Base-by-base conservation (phyloP, 2,329 filamentous ascomycete species). In the Madurella mycetomatis region DNA sequence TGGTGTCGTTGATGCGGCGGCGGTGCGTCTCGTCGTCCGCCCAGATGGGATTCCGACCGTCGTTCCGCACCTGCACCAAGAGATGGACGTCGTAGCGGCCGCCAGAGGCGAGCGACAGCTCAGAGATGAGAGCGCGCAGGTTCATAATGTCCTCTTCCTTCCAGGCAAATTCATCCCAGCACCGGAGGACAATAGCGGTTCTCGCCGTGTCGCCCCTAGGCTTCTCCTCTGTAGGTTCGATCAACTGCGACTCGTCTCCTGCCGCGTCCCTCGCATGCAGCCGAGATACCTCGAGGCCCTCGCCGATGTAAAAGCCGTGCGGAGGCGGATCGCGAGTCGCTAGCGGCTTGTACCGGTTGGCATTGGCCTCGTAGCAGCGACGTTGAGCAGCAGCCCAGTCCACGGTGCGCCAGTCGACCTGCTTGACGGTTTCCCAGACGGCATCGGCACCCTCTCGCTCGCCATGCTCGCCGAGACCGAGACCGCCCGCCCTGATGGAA, bases 21-120 rank as follows among this genome's bases (percentile, higher is more conserved):
- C 80, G 76, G 74, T 86, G 96, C 47, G 77, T 78, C 45, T 83
- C 81, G 49, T 84, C 76, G 61, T 90, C 86, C 1, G 88, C 87
- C 86, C 88, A 94, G 64, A 95, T 84, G 9, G 88, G 87, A 58
- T 91, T 75, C 57, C 76, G 79, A 52, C 83, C 81, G 64, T 95
- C 87, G 58, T 86, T 79, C 70, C 89, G 91, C 64, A 95, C 85
- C 69, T 96, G 90, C 9, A 95, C 83, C 2, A 96, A 79, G 17
- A 96, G 79, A 66, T 95, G 88, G 3, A 95, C 82, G 61, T 94
- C 88, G 69, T 95, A 96, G 63, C 92, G 87, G 34, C 87, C 90
- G 19, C 90, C 90, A 5, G 90, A 92, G 49, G 87, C 85, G 53
- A 96, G 75, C 1, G 85, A 82, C 11, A 95, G 76, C 69, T 96